Evolutionary conservation across 1,284 basidiomycete species (phyloP), one percentile per base, ranked within the genome.

Genomic region (Pulchroboletus neoregius): DNA sequence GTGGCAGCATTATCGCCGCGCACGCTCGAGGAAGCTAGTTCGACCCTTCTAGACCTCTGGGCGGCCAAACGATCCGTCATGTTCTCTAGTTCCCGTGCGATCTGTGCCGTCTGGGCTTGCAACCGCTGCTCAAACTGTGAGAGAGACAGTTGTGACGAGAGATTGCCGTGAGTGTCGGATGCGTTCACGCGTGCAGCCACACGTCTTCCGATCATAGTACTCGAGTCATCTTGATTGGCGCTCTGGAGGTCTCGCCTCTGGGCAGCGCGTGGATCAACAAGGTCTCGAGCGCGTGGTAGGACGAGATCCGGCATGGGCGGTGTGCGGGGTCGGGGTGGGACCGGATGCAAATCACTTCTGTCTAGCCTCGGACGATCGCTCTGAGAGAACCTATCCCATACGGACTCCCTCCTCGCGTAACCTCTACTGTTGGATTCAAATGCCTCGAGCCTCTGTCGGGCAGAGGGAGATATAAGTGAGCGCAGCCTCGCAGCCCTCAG

Each of bases 191-290:
- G 70, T 15, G 75, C 73, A 16, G 74, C 74, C 32, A 80, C 76
- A 33, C 71, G 73, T 43, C 77, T 67, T 18, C 78, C 78, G 11
- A 79, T 62, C 28, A 70, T 61, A 2, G 76, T 79, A 23, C 62
- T 61, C 6, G 72, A 60, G 31, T 79, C 76, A 39, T 75, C 66
- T 10, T 40, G 49, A 37, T 44, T 46, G 32, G 39, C 15, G 24
- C 44, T 56, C 32, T 50, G 57, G 35, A 50, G 10, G 35, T 60
- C 47, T 51, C 53, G 34, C 46, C 60, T 49, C 53, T 56, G 50
- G 7, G 47, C 26, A 43, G 48, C 30, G 43, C 50, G 55, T 41
- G 56, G 54, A 43, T 60, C 50, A 24, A 45, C 34, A 13, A 7
- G 28, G 40, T 61, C 48, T 30, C 49, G 49, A 22, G 40, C n/a